Evolutionary conservation across 2,329 filamentous ascomycete species (phyloP), one percentile per base, ranked within the genome.

Genomic region (Alternaria sp.): DNA sequence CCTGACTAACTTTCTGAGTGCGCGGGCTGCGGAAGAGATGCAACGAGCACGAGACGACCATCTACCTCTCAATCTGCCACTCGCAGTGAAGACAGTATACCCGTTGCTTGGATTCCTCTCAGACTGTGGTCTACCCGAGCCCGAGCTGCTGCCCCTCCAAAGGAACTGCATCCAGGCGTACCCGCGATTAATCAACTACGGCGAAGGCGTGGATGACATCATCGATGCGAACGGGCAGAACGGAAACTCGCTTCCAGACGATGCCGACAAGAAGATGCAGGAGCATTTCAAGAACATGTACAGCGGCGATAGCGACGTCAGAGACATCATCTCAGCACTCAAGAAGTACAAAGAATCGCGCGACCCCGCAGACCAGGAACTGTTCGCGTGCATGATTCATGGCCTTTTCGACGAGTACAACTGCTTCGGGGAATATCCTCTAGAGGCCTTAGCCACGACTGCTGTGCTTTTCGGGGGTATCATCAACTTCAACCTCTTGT

Each of bases 231-330:
- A 96, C 75, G 91, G 93, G 47, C 87, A 89, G 70, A 88, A 90
- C 19, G 90, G 92, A n/a, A 97, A 98, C 73, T 86, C 88, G 1
- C 86, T 99, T 2, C 91, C 94, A 0, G 85, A 87, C 19, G 89
- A 90, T 21, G 93, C 95, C 57, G 94, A 97, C 70, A 89, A 87
- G 67, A 92, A 93, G 78, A 99, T 99, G 96, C 94, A 98, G 75
- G 93, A 97, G 69, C 90, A 97, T 67, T 99, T 97, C 80, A 97
- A 97, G 81, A 92, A 92, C 74, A 98, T 99, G 94, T 99, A 99
- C 77, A 92, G 93, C 68, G 91, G 93, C 68, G 93, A 97, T 69
- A 89, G 94, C 19, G 91, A 95, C 66, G 92, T 97, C 17, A 89
- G 93, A 59, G 89, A 93, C 58, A 92, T 99, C 67, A 91, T 99